Conservation (phyloP, 768 basidiomycete genomes). For the Pisolithus orientalis region DNA sequence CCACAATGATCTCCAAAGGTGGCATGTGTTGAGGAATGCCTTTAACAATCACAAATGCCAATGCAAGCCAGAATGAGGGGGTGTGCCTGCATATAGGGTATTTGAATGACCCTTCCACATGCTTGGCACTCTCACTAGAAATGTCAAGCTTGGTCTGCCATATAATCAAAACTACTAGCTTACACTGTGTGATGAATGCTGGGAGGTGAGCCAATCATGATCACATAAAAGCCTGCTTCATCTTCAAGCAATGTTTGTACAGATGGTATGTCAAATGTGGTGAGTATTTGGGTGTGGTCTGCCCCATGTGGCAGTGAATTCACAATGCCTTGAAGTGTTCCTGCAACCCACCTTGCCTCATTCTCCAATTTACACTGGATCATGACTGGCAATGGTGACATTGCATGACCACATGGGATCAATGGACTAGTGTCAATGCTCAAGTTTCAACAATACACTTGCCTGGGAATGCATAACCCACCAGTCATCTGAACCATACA, state of each 20-base stretch:
- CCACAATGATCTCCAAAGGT: background rate
- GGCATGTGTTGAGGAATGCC: background rate
- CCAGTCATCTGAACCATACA: background rate
- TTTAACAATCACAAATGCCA: slow-evolving; percentile 2
- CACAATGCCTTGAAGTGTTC: background rate
- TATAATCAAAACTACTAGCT: background rate
- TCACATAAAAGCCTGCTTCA: background rate
- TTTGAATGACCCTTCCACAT: background rate
- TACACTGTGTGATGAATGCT: background rate
- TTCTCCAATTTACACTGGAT: background rate
- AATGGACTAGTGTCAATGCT: background rate
- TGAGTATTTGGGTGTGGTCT: background rate
- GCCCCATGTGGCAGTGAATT: background rate
- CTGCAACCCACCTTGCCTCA: background rate
- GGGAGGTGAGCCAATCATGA: too few species aligned
- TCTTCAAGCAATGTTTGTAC: background rate
- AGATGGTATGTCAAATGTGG: background rate
- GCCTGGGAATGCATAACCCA: background rate
- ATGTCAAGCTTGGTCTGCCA: background rate
- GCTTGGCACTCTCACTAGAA: background rate
- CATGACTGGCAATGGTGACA: background rate
- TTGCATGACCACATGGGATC: background rate
- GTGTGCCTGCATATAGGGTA: background rate
- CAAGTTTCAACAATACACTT: background rate
- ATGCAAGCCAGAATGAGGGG: background rate